Base-by-base conservation (phyloP, 2,329 filamentous ascomycete species). In the Xylariaceae sp. region DNA sequence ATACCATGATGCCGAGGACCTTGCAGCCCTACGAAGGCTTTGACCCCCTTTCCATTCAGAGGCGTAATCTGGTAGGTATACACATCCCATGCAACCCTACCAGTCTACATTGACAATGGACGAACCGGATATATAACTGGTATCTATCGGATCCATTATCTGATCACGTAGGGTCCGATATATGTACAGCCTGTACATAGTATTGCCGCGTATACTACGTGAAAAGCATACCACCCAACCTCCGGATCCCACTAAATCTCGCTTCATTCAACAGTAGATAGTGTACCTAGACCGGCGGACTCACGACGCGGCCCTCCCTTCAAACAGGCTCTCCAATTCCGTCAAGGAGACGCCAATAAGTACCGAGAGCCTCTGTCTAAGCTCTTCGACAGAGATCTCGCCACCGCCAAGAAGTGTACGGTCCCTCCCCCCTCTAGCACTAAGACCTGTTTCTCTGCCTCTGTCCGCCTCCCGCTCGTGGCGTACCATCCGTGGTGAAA, bases 341-440 rank as follows among this genome's bases (percentile, higher is more conserved):
- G 56, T 60, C 41, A 68, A 43, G 30, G 65, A 69, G 8, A 67
- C 62, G 1, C 63, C 66, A 12, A 69, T 60, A 21, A 69, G 60
- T 30, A 54, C 55, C 9, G 66, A 68, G 12, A 69, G 55, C 32
- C 67, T 55, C 46, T 57, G 63, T 49, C 66, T 61, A n/a, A 68
- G 58, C 53, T 69, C 67, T 19, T 69, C 67, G 2, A 68, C 52
- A 18, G 64, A 67, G 47, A 67, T 66, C 57, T 68, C 67, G 19
- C 55, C 36, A 19, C 48, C 41, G 21, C 15, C 36, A 18, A 18
- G 36, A 18, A 18, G 36, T 13, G 15, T 4, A 37, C 36, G 32
- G 13, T 36, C 32, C 9, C 32, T 36, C 5, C 13, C 13, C 1
- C 32, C 32, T 15, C 13, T 5, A 16, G 5, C 15, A 12, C n/a